Evolutionary conservation across 1,284 basidiomycete genomes (phyloP), one percentile per base, ranked within the genome.

Genomic region (Rhodotorula sp.): DNA sequence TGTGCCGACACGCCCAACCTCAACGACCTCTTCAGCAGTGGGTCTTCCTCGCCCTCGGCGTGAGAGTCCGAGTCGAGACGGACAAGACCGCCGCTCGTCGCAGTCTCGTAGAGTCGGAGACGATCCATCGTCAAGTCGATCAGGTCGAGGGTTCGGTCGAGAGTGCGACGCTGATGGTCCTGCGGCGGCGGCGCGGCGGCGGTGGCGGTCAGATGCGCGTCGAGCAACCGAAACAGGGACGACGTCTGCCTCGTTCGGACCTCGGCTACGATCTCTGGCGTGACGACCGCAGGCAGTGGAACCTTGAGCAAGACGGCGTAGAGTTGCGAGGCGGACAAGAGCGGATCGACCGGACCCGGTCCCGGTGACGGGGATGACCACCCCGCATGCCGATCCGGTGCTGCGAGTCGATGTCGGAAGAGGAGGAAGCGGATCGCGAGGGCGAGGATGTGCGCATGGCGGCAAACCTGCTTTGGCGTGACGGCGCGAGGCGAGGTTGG

Each of bases 381-480:
- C 14, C 47, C 2, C 23, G 55, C 43, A 60, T 8, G 55, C 5
- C 19, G 12, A 31, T 59, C 55, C 23, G 26, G 28, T 26, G 50
- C 14, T 2, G 52, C 2, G n/a, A 26, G 47, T 12, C 62, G 62
- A 2, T 62, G 63, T 31, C 68, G 70, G 38, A 72, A 57, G 58
- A 75, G 64, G 61, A 75, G 59, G 59, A 72, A 72, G 0, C 73
- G 73, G 38, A 75, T 67, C 2, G 73, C 68, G 62, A 68, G 54
- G 45, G 70, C 63, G 8, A 75, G 67, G 38, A 68, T 66, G 38
- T 72, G 70, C 1, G 70, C 64, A 43, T 66, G 68, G 1, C 60
- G 70, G 16, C 2, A 68, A 59, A 52, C 59, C 31, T 49, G 58
- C 6, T 8, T 10, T 1, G 48, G 26, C 26, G 47, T 5, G 26